Base-by-base conservation (phyloP, 805 yeast species). In the Phaffomyces thermotolerans region DNA sequence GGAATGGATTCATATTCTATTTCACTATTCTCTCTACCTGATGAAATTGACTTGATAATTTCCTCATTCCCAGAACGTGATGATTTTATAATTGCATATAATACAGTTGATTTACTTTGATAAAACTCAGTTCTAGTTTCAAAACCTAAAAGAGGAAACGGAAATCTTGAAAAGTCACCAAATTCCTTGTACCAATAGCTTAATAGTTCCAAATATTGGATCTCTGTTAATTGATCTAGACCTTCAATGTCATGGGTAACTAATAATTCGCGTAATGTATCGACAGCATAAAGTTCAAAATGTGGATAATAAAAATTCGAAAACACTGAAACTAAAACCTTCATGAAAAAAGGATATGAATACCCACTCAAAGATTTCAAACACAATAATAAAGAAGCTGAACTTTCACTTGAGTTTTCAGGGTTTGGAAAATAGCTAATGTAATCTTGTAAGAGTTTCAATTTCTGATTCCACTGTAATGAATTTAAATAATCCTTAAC, bases 1-100 rank as follows among this genome's bases (percentile, higher is more conserved):
- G 75, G 58, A 7, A 73, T 42, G 25, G 72, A 56, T 10, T 66
- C 68, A 6, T 51, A 46, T 8, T 64, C 48, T 9, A 71, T 30
- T 12, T 60, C 53, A 17, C 39, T 37, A 12, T 43, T 12, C 4
- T 39, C 46, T n/a, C 32, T 23, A 3, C 22, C 37, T 2, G 22
- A 23, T 10, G 42, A 3, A 15, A 41, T 12, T 2, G 27, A 10
- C 2, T 20, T 25, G 6, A 41, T 15, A 14, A 41, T 40, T 4
- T 32, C 17, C 1, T n/a, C 25, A 9, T 36, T 38, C 8, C 8
- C 25, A 6, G 15, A 31, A 27, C 40, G 37, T 34, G 43, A 42
- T 2, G 71, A 43, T 53, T 65, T 42, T 48, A 52, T 38, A 45
- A 76, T 40, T 0, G 80, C 68, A n/a, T 59, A 56, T 4, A 77